Base-by-base conservation (phyloP, 805 yeast species). In the Kazachstania psychrophila region DNA sequence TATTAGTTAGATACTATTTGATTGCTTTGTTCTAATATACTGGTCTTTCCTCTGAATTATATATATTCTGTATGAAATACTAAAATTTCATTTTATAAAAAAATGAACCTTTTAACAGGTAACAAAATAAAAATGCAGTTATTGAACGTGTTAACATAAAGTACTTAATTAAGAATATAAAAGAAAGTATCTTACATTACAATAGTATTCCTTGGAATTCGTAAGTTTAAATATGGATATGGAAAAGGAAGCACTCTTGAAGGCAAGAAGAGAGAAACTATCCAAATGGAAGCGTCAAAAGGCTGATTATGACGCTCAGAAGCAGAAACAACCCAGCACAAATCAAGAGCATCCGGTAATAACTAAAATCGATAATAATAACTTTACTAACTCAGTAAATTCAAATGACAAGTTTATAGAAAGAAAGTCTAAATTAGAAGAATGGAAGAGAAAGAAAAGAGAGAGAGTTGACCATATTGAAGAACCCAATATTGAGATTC, bases 211-310 rank as follows among this genome's bases (percentile, higher is more conserved):
- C n/a, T n/a, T n/a, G 52, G 34, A 44, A 38, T 33, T 48, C 37
- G 51, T 45, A 41, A 46, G 53, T 46, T 30, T 45, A 23, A 44
- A 46, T 23, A 39, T 39, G 30, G 25, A 18, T 22, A 27, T 33
- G 14, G 50, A 52, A 31, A 69, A 62, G 41, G 63, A 61, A 37
- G 60, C 59, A 39, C 51, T 54, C 23, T 51, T 58, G 37, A 56
- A 57, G 36, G 64, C 48, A 40, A 49, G 85, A 36, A 70, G 70
- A 42, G 76, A 72, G 42, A 70, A 68, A 45, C 50, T 77, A 33
- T 73, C 73, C 5, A 69, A 69, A 31, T 79, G 85, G 85, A 76
- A 73, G 47, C 63, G 61, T 46, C 73, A 73, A 56, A 74, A 73
- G 50, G 65, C 65, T 27, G 61, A 61, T 35, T 49, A 52, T 28